Evolutionary conservation across 768 basidiomycete species (phyloP), one percentile per base, ranked within the genome.

Genomic region (Kwoniella mangroviensis): DNA sequence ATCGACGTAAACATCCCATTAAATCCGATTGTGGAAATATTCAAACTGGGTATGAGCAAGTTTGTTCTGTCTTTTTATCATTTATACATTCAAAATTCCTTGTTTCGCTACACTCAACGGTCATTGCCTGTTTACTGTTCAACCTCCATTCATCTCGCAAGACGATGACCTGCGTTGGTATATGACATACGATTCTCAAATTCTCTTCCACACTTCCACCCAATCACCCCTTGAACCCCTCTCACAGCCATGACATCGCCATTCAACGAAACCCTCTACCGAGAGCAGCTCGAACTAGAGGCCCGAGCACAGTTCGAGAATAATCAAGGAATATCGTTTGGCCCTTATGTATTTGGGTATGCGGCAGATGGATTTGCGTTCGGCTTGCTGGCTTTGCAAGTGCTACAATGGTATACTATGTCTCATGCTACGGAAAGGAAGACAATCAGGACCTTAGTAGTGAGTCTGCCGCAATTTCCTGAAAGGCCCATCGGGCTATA

Each of bases 261-360:
- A 7, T 43, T 42, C 28, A 60, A 41, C 58, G 58, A 43, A 17
- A 22, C 58, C 19, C n/a, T 6, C 6, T 21, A n/a, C 2, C 26
- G 19, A 26, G 40, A 22, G 19, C 21, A 68, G 7, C 42, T 69
- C 1, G 68, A 69, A 64, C 19, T 22, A 4, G 9, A 54, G 13
- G 68, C 61, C 1, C 51, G 52, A 24, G 19, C 21, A 21, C 1
- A 40, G 7, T 69, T 41, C 49, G 13, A 52, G 21, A 17, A 62
- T 7, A 28, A 64, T 51, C 42, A 63, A 51, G 61, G 62, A 19
- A 49, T 63, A 0, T 53, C 63, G 3, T 69, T 69, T 56, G 68
- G 68, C 2, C 63, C 68, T 28, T 69, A 62, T 22, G n/a, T 69
- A 7, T 42, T 69, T 3, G 68, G 68, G 9, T 69, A 63, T 41